Evolutionary conservation across 129 eudicot genomes (phyloP), one percentile per base, ranked within the genome.

Genomic region (Ambrosia artemisiifolia): DNA sequence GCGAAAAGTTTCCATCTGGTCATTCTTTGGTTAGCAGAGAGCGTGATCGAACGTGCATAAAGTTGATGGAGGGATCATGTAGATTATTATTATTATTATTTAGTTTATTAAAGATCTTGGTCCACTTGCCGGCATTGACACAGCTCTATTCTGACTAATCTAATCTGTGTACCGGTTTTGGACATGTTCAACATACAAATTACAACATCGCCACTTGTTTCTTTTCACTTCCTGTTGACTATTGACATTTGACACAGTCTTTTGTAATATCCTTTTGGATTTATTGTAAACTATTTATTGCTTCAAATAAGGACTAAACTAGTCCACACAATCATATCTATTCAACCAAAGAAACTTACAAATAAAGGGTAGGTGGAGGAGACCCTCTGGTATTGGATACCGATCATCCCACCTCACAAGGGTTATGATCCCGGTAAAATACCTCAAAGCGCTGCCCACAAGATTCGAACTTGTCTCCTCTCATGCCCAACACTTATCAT

Each of bases 101-200:
- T 24, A 34, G 32, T 67, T 18, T 43, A 57, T 57, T 17, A 17
- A n/a, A 47, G 68, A 11, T 20, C 54, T 24, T 24, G 63, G 56
- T 44, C 53, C 80, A 62, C 42, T 54, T 24, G 82, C 82, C 82
- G 82, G 82, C 82, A 54, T 65, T 60, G 69, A 40, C 24, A 30
- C 28, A 30, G 44, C 16, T 56, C 56, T 57, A 30, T 9, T 40
- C 57, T 56, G 30, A 56, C n/a, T n/a, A n/a, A n/a, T n/a, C 67
- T 14, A 42, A 72, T 10, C 19, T 43, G 67, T 71, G 65, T 32
- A 13, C 10, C 12, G 4, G 10, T 65, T 65, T 65, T 42, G 16
- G 70, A 65, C 51, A 17, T 38, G 20, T 65, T 65, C 3, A 38
- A 10, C 34, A 16, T 38, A 5, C 35, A 40, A 64, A 38, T 18